Base-by-base conservation (phyloP, 768 basidiomycete genomes). In the Suillus placidus region DNA sequence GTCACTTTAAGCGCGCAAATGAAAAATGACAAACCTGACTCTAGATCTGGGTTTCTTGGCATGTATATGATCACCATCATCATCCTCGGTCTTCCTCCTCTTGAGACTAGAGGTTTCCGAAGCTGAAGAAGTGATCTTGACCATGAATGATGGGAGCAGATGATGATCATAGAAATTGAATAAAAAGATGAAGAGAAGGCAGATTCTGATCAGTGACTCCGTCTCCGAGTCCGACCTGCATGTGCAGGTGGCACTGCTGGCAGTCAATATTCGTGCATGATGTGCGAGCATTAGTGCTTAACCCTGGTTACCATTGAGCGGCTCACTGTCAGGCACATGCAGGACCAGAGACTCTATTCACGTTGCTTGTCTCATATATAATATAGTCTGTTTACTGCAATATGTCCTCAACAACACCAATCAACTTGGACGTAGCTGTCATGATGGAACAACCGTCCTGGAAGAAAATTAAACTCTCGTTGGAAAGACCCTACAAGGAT, bases 401-500 rank as follows among this genome's bases (percentile, higher is more conserved):
- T n/a, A n/a, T 34, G 54, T 34, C 54, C 12, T 34, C 32, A 20
- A 34, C 12, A 34, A 34, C 52, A 55, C 52, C 18, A 3, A 55
- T 55, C 32, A 6, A 34, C 32, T 34, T 32, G 3, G 9, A 55
- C 35, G 7, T 55, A 9, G 16, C 20, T 7, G 2, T 23, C n/a
- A 37, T 68, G 69, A 74, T 75, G 68, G 71, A 66, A 45, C 72
- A 80, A 61, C 81, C 81, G 13, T 73, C 80, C 10, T 90, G 87
- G 85, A 88, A 84, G 71, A 83, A 83, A 67, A 79, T 88, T 45
- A 88, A 78, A 66, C 78, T 94, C 13, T 88, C 91, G 2, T 82
- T 95, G 38, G 93, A 95, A 73, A 81, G 87, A 45, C 92, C 91
- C 0, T 93, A 93, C 80, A 93, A 89, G 75, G 89, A 93, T 71